These are phyloP conservation scores for Ceratocystis cacaofunesta DNA, from an alignment of 2,329 filamentous ascomycete species.

Conservation along the genomic window DNA sequence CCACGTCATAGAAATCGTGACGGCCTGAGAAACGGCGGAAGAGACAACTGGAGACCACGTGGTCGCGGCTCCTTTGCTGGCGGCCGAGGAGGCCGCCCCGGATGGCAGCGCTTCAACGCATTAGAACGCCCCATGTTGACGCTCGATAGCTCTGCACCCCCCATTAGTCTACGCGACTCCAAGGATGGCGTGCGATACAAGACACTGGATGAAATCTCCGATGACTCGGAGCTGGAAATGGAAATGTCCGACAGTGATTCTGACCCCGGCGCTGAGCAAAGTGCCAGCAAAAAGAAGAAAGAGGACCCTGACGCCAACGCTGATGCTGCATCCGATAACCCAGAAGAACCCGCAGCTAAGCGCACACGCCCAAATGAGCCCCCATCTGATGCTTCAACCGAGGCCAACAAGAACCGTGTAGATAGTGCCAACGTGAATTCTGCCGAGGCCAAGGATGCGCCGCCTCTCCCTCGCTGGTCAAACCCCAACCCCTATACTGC, in stretches of 20 bases:
- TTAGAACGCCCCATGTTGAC: constrained; percentile 37
- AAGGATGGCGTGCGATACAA: constrained; percentile 37
- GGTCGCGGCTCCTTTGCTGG: constrained; percentile 21
- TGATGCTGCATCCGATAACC: constrained; percentile 19
- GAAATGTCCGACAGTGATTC: constrained; percentile 41
- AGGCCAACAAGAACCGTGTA: neutral
- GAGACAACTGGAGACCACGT: constrained; percentile 19
- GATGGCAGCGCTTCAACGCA: constrained; percentile 26
- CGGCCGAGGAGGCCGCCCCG: constrained; percentile 21
- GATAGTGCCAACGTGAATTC: neutral
- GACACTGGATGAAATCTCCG: constrained; percentile 42
- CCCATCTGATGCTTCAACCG: constrained; percentile 26
- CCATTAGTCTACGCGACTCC: constrained; percentile 33
- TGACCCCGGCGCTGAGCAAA: constrained; percentile 18
- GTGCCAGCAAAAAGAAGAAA: neutral
- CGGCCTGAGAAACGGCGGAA: constrained; percentile 3
- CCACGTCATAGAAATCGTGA: constrained; percentile 15
- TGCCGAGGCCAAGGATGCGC: neutral
- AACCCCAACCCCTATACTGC: constrained; percentile 91
- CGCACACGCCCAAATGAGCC: constrained; percentile 27
- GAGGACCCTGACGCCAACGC: neutral
- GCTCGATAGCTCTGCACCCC: constrained; percentile 28
- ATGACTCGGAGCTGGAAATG: constrained; percentile 50
- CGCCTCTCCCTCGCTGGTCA: constrained; percentile 60
- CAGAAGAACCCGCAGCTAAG: constrained; percentile 28